Base-by-base conservation (phyloP, 108 stramenopile species). In the Parmales sp. region DNA sequence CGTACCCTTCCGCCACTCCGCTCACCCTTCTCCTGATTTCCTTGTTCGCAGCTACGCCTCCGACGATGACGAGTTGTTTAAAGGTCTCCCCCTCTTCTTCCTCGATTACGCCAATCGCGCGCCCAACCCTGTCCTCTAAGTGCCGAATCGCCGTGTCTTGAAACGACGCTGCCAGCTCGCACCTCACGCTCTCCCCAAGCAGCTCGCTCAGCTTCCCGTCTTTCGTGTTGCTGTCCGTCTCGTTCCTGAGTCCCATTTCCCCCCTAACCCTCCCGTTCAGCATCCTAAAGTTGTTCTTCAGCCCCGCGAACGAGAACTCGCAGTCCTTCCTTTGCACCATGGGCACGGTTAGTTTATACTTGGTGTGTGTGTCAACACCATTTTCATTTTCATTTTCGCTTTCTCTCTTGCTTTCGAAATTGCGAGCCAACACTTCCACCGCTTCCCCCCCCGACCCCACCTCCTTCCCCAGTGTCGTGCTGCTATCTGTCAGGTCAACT, bases 381-480 rank as follows among this genome's bases (percentile, higher is more conserved):
- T n/a, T n/a, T n/a, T n/a, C n/a, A n/a, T n/a, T n/a, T n/a, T n/a
- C n/a, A n/a, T n/a, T n/a, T n/a, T n/a, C n/a, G n/a, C n/a, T n/a
- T n/a, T n/a, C n/a, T n/a, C n/a, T n/a, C n/a, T n/a, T n/a, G n/a
- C n/a, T n/a, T n/a, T n/a, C 22, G 22, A n/a, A n/a, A n/a, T n/a
- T n/a, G 41, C 65, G 67, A 1, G 96, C 93, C n/a, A 91, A 49
- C 18, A 63, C 63, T 74, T 98, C 96, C 39, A 98, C 80, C 0
- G 93, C 96, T 0, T 95, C 94, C 19, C 96, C 96, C 5, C 96
- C 96, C 8, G 91, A 93, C 2, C 90, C 91, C n/a, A n/a, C n/a
- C n/a, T n/a, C n/a, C n/a, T n/a, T n/a, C n/a, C n/a, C n/a, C n/a
- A n/a, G n/a, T n/a, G n/a, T n/a, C n/a, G n/a, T n/a, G n/a, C n/a